phyloP scores from a whole-genome alignment of 2,329 filamentous ascomycete genomes.

The Camptophora hylomeconis region DNA sequence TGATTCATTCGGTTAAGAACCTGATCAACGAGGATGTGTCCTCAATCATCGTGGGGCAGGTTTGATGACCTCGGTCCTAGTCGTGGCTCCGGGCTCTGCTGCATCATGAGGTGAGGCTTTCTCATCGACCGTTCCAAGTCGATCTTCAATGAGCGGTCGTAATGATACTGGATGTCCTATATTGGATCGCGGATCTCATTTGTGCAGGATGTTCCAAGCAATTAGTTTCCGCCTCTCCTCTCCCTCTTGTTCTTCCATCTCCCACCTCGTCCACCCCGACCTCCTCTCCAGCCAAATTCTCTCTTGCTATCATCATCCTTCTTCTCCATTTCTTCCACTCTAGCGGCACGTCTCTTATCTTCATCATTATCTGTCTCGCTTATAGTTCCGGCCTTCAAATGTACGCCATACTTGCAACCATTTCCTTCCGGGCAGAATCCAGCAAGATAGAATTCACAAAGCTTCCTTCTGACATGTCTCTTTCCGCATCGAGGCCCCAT shows the following conservation, averaged over 20 bases:
- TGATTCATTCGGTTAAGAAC: too few species aligned
- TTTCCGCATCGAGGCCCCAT: constrained; percentile 78
- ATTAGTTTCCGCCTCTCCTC: too few species aligned
- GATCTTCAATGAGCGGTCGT: too few species aligned
- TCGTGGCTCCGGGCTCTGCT: too few species aligned
- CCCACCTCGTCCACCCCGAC: constrained; percentile 13
- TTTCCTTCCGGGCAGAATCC: constrained; percentile 85
- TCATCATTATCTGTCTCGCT: constrained; percentile 6
- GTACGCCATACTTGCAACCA: constrained; percentile 64
- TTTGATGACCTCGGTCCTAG: too few species aligned
- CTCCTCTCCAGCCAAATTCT: constrained; percentile 13
- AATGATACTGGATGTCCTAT: too few species aligned
- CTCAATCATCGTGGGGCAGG: too few species aligned
- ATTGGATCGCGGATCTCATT: too few species aligned
- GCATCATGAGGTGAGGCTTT: too few species aligned
- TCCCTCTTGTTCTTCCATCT: constrained; percentile 16
- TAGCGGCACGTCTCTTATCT: constrained; percentile 11
- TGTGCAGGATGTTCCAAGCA: too few species aligned
- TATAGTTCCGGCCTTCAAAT: constrained; percentile 27
- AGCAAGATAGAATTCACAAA: constrained; percentile 78
- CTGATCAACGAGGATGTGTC: too few species aligned
- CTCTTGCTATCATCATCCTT: constrained; percentile 15
- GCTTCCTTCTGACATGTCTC: constrained; percentile 68
- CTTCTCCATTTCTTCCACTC: constrained; percentile 12
- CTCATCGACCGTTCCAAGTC: too few species aligned